Conservation (phyloP, 768 basidiomycete species). For the Pholiota molesta region DNA sequence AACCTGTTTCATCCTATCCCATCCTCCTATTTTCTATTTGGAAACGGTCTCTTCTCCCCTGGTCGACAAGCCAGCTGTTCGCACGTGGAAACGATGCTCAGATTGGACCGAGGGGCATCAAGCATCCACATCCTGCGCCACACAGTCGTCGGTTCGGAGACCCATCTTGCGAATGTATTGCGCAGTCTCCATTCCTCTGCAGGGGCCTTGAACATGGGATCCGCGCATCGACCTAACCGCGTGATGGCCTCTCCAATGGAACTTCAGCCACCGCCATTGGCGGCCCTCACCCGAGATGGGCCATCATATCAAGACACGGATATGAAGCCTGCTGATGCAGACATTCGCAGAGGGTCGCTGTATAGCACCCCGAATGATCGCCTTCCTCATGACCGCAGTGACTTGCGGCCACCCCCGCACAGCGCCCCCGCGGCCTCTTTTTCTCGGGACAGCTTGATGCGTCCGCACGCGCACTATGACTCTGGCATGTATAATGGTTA, state of each 20-base stretch:
- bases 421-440: neutral
- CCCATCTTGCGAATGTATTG: conserved; percentile 60
- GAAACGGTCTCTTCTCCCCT: conserved; percentile 44
- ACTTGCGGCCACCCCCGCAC: conserved; percentile 7
- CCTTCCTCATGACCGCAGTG: neutral
- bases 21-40: conserved; percentile 70
- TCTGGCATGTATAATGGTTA: neutral
- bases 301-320: conserved; percentile 1
- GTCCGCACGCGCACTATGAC: neutral
- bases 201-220: neutral
- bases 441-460: neutral
- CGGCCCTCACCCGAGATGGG: conserved; percentile 1
- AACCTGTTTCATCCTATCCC: conserved; percentile 66
- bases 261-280: conserved; percentile 18
- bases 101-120: conserved; percentile 83
- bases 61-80: conserved; percentile 32
- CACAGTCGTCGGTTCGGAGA: conserved; percentile 63
- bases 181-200: conserved; percentile 39
- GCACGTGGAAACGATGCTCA: conserved; percentile 63
- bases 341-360: conserved; percentile 7
- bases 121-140: conserved; percentile 68
- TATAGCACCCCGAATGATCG: conserved; percentile 4
- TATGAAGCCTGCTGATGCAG: neutral
- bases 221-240: conserved; percentile 33
- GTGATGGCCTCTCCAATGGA: conserved; percentile 19